Evolutionary conservation across 179 eudicot species (phyloP), one percentile per base, ranked within the genome.

Genomic region (Corrigiola litoralis): DNA sequence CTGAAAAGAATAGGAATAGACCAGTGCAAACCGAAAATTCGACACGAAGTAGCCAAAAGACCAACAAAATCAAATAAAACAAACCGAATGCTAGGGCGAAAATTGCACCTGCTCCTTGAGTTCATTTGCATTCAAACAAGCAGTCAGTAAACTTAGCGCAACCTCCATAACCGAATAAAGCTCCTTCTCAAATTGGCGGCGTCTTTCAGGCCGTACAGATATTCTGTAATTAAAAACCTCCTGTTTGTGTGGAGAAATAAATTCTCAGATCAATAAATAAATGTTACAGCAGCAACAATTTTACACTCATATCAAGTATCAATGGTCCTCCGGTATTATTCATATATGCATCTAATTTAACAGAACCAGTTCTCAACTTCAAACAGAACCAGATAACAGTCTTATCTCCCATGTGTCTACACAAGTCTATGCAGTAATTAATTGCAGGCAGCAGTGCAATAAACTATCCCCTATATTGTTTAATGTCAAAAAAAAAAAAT

Each of bases 191-290:
- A 88, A 95, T 69, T 79, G 83, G 32, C 95, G 95, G 25, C 99
- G 94, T 71, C 99, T 85, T 70, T 91, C 95, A 63, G 97, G 89
- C 62, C 99, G 95, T 63, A 87, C 96, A 56, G 99, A 85, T 71
- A 95, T 95, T 85, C 89, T 87, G 75, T 95, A 91, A 78, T 91
- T 88, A 66, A 82, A 84, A 11, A 73, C 84, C 83, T 95, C 99
- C 99, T 95, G 84, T 53, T 63, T 61, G 57, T 33, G 61, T 55
- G 60, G 59, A 74, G 41, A 74, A 45, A 61, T 34, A 23, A 46
- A 68, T 33, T 12, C 7, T 28, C n/a, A 49, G 44, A 34, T 45
- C 29, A 58, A 34, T 42, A 32, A 63, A 61, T 23, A 62, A 41
- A 57, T 49, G 29, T 20, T 42, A 4, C 14, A 20, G 37, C 32